phyloP scores from a whole-genome alignment of 1,284 basidiomycete species.

The Pseudozyma sp. region DNA sequence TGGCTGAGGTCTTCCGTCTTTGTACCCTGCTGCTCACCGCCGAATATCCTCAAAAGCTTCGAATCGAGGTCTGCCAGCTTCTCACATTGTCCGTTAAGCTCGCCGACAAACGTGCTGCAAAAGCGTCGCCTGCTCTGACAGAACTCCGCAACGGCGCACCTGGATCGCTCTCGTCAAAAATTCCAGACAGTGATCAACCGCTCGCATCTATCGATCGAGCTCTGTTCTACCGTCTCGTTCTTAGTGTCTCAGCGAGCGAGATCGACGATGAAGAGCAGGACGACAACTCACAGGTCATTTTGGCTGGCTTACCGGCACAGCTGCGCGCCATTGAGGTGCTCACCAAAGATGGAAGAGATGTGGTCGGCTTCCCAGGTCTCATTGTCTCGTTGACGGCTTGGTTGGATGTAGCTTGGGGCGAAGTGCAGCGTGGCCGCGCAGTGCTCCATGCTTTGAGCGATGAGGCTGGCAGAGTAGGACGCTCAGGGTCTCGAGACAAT shows the following conservation, averaged over 20 bases:
- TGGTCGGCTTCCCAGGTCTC: slow-evolving; percentile 59
- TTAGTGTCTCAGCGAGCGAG: slow-evolving; percentile 42
- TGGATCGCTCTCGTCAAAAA: slow-evolving; percentile 58
- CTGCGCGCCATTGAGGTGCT: slow-evolving; percentile 60
- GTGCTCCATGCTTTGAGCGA: slow-evolving; percentile 27
- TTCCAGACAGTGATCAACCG: slow-evolving; percentile 55
- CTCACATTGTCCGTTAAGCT: slow-evolving; percentile 51
- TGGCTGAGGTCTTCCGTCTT: slow-evolving; percentile 53
- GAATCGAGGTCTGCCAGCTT: slow-evolving; percentile 53
- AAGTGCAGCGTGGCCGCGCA: slow-evolving; percentile 54
- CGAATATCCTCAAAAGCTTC: slow-evolving; percentile 42
- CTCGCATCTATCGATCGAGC: slow-evolving; percentile 61
- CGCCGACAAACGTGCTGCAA: slow-evolving; percentile 48
- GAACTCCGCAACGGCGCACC: slow-evolving; percentile 60
- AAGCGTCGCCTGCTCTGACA: slow-evolving; percentile 46
- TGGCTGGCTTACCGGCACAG: slow-evolving; percentile 51
- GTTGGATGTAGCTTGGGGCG: slow-evolving; percentile 54
- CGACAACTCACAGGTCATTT: slow-evolving; percentile 32
- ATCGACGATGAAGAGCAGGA: slow-evolving; percentile 39
- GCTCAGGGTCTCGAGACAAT: slow-evolving; percentile 9
- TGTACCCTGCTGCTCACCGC: slow-evolving; percentile 51
- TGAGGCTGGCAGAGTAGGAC: slow-evolving; percentile 20
- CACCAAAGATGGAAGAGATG: slow-evolving; percentile 63
- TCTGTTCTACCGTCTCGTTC: slow-evolving; percentile 58
- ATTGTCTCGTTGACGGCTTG: slow-evolving; percentile 54